Conservation (phyloP, 2,329 filamentous ascomycete species). For the Aspergillus sp. region DNA sequence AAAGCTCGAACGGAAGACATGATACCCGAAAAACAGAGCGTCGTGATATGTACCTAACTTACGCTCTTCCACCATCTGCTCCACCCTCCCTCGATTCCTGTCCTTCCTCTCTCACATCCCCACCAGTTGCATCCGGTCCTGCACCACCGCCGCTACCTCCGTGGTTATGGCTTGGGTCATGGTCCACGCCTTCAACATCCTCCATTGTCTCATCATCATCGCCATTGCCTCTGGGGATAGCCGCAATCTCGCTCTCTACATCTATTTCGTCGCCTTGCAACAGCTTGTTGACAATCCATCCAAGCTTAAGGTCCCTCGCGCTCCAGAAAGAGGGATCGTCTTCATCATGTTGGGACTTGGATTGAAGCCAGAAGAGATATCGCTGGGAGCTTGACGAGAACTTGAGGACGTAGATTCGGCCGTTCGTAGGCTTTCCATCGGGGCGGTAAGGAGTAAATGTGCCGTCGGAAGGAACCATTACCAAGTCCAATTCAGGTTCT, state of each 20-base stretch:
- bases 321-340: slow-evolving; percentile 78
- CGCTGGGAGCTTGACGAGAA: slow-evolving; percentile 90
- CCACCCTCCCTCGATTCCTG: slow-evolving; percentile 86
- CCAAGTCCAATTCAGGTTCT: slow-evolving; percentile 78
- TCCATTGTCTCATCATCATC: slow-evolving; percentile 78
- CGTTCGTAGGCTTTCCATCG: slow-evolving; percentile 67
- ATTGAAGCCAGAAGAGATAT: slow-evolving; percentile 95
- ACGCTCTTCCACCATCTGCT: slow-evolving; percentile 97
- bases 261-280: slow-evolving; percentile 88
- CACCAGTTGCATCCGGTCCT: slow-evolving; percentile 81
- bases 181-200: slow-evolving; percentile 65
- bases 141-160: slow-evolving; percentile 73
- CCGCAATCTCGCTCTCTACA: slow-evolving; percentile 69
- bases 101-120: slow-evolving; percentile 88
- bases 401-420: slow-evolving; percentile 89
- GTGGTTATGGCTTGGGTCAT: slow-evolving; percentile 58
- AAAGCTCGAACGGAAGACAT: slow-evolving; percentile 3
- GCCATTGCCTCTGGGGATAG: slow-evolving; percentile 54
- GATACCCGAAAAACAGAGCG: slow-evolving; percentile 13
- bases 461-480: slow-evolving; percentile 90
- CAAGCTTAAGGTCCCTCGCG: slow-evolving; percentile 80
- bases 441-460: slow-evolving; percentile 79
- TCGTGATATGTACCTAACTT: slow-evolving; percentile 85
- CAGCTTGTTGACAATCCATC: slow-evolving; percentile 79
- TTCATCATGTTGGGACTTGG: slow-evolving; percentile 72